Percentiles rank a stretch among this genome's conserved stretches.
phyloP scores from a whole-genome alignment of 225 moss, liverwort and hornwort genomes.

The Antitrichia curtipendula region DNA sequence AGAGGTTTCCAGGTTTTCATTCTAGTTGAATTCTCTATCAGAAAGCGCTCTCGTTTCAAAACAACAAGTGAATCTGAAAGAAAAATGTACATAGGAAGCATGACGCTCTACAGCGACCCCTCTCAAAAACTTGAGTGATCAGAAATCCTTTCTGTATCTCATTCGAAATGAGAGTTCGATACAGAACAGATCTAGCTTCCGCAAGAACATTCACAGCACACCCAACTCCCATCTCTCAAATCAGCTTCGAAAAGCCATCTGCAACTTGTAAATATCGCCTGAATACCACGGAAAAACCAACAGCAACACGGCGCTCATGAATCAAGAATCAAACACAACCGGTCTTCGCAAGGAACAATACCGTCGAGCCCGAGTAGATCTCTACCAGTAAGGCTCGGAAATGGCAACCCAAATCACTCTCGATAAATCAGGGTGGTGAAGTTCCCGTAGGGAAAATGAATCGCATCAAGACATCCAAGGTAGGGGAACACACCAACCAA shows the following conservation, averaged over 20 bases:
- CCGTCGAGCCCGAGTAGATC: neutral
- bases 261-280: neutral
- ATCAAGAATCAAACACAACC: neutral
- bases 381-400: neutral
- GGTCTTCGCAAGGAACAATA: neutral
- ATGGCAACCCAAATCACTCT: neutral
- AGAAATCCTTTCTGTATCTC: neutral
- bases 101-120: conserved; percentile 8
- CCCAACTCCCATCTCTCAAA: neutral
- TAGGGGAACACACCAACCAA: neutral
- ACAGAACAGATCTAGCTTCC: neutral
- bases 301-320: neutral
- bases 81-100: neutral
- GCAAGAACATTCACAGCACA: neutral
- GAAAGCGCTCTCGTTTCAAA: neutral
- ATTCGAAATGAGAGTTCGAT: neutral
- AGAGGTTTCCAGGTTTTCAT: neutral
- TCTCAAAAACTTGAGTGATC: neutral
- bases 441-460: neutral
- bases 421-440: neutral
- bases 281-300: neutral
- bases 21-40: neutral
- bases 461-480: neutral
- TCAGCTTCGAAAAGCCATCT: neutral
- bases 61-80: neutral